Evolutionary conservation across 345 rosid genomes (phyloP).

Genomic region (Melaleuca alternifolia): DNA sequence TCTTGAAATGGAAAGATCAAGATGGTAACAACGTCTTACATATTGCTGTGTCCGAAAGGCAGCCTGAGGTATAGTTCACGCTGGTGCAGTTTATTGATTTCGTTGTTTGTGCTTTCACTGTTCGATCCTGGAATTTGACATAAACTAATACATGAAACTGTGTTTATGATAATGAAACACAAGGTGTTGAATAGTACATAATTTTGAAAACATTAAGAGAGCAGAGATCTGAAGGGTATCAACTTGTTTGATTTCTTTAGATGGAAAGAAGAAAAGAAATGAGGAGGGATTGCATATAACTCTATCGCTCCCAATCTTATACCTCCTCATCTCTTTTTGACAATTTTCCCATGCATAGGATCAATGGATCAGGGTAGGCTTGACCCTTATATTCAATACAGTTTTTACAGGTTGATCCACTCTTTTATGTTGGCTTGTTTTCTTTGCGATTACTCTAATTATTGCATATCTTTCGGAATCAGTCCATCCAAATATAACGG

Average conservation of each 20-base stretch:
- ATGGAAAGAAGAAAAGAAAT: neutral
- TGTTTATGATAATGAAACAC: neutral
- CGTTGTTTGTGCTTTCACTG: accelerated
- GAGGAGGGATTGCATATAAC: neutral
- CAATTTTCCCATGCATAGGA: neutral
- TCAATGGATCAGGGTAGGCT: neutral
- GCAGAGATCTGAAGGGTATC: neutral
- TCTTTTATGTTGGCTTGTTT: too few relatives aligned
- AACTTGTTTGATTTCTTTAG: neutral
- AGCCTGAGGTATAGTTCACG: neutral
- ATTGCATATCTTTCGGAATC: too few relatives aligned
- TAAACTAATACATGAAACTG: too few relatives aligned
- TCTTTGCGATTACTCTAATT: neutral
- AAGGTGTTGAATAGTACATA: neutral
- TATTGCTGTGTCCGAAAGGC: accelerated
- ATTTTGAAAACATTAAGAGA: too few relatives aligned
- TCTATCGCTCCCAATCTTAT: neutral
- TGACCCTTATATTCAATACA: neutral
- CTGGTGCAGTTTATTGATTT: accelerated
- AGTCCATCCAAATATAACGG: too few relatives aligned
- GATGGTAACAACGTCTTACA: accelerated
- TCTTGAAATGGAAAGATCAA: neutral
- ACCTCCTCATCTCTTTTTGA: neutral
- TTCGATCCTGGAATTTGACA: neutral
- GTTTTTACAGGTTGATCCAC: neutral